phyloP scores from a whole-genome alignment of 805 yeast species.

The Hyphopichia homilentoma region DNA sequence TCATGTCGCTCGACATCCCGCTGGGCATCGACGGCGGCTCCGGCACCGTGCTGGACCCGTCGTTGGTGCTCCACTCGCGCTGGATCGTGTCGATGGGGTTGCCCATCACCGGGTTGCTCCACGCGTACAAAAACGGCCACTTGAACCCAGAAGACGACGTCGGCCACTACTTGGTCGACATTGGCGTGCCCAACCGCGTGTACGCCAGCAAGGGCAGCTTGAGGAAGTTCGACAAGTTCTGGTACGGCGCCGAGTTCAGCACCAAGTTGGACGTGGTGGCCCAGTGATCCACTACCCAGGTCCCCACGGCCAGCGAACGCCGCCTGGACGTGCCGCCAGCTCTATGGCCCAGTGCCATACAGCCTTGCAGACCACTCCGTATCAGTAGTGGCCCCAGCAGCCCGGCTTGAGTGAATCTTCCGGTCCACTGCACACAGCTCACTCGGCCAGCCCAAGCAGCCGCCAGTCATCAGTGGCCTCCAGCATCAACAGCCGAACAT shows the following conservation, averaged over 20 bases:
- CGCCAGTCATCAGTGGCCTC: too few species aligned
- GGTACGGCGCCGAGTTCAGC: slow-evolving; percentile 37
- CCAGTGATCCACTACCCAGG: too few species aligned
- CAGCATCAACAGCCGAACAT: too few species aligned
- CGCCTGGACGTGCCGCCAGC: too few species aligned
- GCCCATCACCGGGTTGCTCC: slow-evolving; percentile 61
- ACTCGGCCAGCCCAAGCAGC: too few species aligned
- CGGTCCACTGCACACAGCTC: too few species aligned
- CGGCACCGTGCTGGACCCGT: slow-evolving; percentile 44
- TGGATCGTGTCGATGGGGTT: slow-evolving; percentile 70
- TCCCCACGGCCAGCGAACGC: too few species aligned
- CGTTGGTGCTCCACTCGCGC: slow-evolving; percentile 41
- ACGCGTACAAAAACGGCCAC: slow-evolving; percentile 55
- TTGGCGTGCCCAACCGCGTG: slow-evolving; percentile 64
- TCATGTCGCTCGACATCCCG: slow-evolving; percentile 74
- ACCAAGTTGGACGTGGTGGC: slow-evolving; percentile 14
- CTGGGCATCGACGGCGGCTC: slow-evolving; percentile 82
- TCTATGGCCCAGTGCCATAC: too few species aligned
- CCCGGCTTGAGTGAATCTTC: too few species aligned
- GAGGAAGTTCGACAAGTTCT: slow-evolving; percentile 43
- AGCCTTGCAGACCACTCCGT: too few species aligned
- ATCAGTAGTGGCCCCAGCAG: too few species aligned
- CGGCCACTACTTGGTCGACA: slow-evolving; percentile 60
- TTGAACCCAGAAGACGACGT: slow-evolving; percentile 40
- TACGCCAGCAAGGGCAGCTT: slow-evolving; percentile 38